Base-by-base conservation (phyloP, 2,329 filamentous ascomycete species). In the Diplodia seriata region DNA sequence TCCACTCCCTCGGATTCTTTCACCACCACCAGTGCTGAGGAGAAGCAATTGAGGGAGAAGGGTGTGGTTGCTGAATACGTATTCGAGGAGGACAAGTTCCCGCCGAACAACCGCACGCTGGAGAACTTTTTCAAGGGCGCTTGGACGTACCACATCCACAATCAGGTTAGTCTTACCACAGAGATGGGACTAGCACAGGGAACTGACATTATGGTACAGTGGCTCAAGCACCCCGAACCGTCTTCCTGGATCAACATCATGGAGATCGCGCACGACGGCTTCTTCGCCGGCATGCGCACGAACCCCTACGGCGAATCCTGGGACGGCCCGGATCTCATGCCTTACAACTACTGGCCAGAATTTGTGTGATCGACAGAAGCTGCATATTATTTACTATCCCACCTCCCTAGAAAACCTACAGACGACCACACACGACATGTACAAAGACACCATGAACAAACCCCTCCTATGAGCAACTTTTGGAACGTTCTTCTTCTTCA, bases 101-200 rank as follows among this genome's bases (percentile, higher is more conserved):
- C 84, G 20, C 84, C 84, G n/a, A 86, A 83, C 70, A 86, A 86
- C 71, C 80, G 85, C 49, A 86, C 84, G 0, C 68, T 86, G 57
- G 82, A 85, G 72, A 84, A 86, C 71, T 87, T 86, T 75, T 86
- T 86, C 76, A 78, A 81, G 6, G 85, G 85, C 1, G 82, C 84
- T 26, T 87, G 83, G 83, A 86, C 83, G 33, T 87, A 86, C 73
- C 85, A 87, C 73, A 82, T 86, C 69, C 85, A 87, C 72, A 86
- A 86, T 70, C 85, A 85, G 78, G 84, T 85, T 75, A 75, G 81
- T 74, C 8, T n/a, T 33, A 29, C 31, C 23, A 23, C 7, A 26
- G 26, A 23, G 40, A 29, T 18, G 23, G 8, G 7, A 54, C 23
- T 15, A 12, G 33, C 18, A 29, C 20, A 23, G 43, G 18, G 6